Conservation (phyloP, 306 rosid genomes). For the Dryas drummondii region DNA sequence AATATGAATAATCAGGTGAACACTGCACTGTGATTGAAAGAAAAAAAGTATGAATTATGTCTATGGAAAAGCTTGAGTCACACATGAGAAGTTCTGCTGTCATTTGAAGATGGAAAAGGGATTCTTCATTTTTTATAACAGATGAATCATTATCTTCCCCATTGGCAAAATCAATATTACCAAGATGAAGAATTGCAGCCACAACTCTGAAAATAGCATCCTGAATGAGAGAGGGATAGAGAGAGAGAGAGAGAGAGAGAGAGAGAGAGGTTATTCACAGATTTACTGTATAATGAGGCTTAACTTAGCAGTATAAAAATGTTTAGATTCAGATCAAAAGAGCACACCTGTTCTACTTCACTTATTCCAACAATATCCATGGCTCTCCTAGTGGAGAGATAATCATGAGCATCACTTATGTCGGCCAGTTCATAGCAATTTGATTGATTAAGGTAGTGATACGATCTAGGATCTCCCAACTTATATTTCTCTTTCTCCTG, state of each 20-base stretch:
- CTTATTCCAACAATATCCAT: constrained; percentile 91
- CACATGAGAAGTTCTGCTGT: constrained; percentile 91
- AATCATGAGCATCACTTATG: constrained; percentile 69
- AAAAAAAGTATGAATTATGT: constrained; percentile 21
- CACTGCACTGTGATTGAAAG: neutral
- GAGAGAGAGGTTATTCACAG: constrained; percentile 20
- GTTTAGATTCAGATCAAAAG: constrained; percentile 22
- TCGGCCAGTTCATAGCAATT: constrained; percentile 71
- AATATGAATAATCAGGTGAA: constrained; percentile 29
- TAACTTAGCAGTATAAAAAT: constrained; percentile 19
- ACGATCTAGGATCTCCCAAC: constrained; percentile 76
- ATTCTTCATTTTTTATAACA: constrained; percentile 64
- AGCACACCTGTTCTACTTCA: constrained; percentile 68
- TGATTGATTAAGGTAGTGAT: constrained; percentile 91
- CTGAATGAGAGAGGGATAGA: constrained; percentile 32
- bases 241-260: constrained; percentile 1
- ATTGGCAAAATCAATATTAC: constrained; percentile 65
- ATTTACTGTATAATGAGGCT: constrained; percentile 17
- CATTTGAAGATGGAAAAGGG: constrained; percentile 75
- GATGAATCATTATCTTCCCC: constrained; percentile 76
- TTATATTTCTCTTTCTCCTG: constrained; percentile 83
- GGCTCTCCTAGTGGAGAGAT: constrained; percentile 83
- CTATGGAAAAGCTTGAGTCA: constrained; percentile 35
- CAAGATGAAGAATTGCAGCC: constrained; percentile 94
- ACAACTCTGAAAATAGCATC: constrained; percentile 88